phyloP scores from a whole-genome alignment of 495 filamentous ascomycete genomes.

The Aspergillus bridgeri region DNA sequence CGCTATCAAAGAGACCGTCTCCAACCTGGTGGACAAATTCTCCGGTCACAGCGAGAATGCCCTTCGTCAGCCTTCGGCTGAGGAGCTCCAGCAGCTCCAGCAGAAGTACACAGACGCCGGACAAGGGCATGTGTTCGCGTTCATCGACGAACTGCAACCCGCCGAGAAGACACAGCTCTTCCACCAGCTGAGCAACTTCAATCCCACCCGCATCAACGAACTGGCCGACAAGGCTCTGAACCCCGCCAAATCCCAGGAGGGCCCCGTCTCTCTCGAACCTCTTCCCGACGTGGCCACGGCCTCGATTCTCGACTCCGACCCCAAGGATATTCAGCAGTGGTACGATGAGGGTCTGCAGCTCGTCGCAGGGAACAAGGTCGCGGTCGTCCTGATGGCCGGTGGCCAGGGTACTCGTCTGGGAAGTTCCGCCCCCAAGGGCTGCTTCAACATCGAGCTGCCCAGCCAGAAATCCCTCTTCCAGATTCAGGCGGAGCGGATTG shows the following conservation, averaged over 20 bases:
- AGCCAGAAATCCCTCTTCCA: conserved; percentile 95
- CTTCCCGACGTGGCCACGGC: conserved; percentile 85
- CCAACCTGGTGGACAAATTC: conserved; percentile 57
- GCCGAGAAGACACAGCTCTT: conserved; percentile 75
- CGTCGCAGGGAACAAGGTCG: conserved; percentile 86
- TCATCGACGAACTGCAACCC: conserved; percentile 72
- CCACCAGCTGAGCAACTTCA: conserved; percentile 74
- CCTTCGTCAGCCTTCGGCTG: conserved; percentile 63
- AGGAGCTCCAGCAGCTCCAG: conserved; percentile 70
- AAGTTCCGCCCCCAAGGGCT: conserved; percentile 93
- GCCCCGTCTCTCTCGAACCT: conserved; percentile 68
- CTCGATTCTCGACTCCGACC: conserved; percentile 86
- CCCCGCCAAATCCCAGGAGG: conserved; percentile 56
- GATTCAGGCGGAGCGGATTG: conserved; percentile 91
- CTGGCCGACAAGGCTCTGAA: conserved; percentile 78
- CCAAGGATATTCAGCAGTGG: conserved; percentile 78
- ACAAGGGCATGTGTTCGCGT: conserved; percentile 89
- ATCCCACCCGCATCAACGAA: conserved; percentile 78
- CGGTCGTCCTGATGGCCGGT: conserved; percentile 94
- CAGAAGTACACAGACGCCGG: conserved; percentile 72
- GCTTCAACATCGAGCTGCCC: conserved; percentile 90
- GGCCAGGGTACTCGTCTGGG: conserved; percentile 94
- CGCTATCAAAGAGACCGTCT: conserved; percentile 48
- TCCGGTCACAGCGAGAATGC: conserved; percentile 44
- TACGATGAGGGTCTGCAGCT: conserved; percentile 78